These are phyloP conservation scores for Rhododendron williamsianum DNA, from an alignment of 148 eudicot genomes.

Conservation along the genomic window DNA sequence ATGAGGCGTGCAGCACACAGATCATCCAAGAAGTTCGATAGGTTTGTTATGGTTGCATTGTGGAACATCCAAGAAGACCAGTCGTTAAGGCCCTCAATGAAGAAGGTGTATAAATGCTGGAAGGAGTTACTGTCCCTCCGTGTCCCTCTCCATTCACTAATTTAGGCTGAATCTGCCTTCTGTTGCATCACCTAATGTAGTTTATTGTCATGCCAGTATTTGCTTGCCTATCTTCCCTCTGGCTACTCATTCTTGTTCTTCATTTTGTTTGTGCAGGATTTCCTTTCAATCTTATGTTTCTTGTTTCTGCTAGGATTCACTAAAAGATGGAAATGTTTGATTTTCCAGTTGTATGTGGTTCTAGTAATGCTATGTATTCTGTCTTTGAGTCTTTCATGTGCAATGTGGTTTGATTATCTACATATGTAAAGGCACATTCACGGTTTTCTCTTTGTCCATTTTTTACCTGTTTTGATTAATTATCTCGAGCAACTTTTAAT, in stretches of 20 bases:
- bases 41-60: not conserved
- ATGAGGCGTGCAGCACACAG: too few species aligned
- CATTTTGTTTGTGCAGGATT: not conserved
- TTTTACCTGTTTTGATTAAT: too few species aligned
- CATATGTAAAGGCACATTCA: too few species aligned
- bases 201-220: not conserved
- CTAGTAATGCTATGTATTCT: not conserved
- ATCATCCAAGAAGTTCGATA: not conserved
- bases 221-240: not conserved
- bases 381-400: not conserved
- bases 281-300: not conserved
- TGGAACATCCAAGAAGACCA: conserved; percentile 17
- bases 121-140: conserved; percentile 20
- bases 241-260: not conserved
- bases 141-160: not conserved
- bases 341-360: not conserved
- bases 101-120: conserved; percentile 20
- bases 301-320: not conserved
- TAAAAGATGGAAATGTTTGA: not conserved
- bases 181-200: not conserved
- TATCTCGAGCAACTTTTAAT: too few species aligned
- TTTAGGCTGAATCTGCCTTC: not conserved
- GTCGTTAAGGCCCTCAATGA: conserved; percentile 13
- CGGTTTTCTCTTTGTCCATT: too few species aligned
- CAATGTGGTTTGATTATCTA: too few species aligned